Evolutionary conservation across 225 moss, liverwort and hornwort genomes (phyloP).

Genomic region (Asterella californica): DNA sequence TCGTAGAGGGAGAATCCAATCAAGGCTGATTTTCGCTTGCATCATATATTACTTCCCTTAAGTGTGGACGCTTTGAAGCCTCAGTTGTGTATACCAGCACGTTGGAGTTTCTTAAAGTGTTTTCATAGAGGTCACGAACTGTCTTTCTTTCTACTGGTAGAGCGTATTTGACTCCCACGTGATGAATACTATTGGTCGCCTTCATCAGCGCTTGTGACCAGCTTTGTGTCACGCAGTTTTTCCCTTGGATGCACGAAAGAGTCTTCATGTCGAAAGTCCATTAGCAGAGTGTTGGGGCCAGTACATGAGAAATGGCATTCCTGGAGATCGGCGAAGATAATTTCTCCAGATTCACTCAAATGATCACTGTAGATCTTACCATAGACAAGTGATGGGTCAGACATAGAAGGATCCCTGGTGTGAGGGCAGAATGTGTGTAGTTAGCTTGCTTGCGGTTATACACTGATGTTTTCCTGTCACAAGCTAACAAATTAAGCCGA

Average conservation of each 20-base stretch:
- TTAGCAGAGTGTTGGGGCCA: not conserved
- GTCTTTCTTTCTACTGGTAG: not conserved
- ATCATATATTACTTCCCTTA: too few relatives aligned
- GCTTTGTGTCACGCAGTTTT: not conserved
- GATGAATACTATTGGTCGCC: not conserved
- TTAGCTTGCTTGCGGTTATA: not conserved
- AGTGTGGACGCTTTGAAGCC: too few relatives aligned
- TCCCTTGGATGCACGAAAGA: not conserved
- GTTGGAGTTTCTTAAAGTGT: not conserved
- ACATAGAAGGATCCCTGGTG: not conserved
- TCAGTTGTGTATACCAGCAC: too few relatives aligned
- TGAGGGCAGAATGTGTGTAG: not conserved
- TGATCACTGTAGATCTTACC: not conserved
- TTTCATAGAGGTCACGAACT: not conserved
- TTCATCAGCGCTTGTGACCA: not conserved
- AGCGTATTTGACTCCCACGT: not conserved
- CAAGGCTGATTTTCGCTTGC: too few relatives aligned
- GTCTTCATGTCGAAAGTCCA: not conserved
- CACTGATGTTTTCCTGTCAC: too few relatives aligned
- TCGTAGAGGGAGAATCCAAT: not conserved
- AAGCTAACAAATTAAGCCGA: too few relatives aligned
- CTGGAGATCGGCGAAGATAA: not conserved
- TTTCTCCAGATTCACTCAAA: not conserved
- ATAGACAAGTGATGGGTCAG: not conserved
- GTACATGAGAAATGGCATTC: not conserved